Evolutionary conservation across 805 yeast genomes (phyloP).

Genomic region (Nakazawaea pomicola): DNA sequence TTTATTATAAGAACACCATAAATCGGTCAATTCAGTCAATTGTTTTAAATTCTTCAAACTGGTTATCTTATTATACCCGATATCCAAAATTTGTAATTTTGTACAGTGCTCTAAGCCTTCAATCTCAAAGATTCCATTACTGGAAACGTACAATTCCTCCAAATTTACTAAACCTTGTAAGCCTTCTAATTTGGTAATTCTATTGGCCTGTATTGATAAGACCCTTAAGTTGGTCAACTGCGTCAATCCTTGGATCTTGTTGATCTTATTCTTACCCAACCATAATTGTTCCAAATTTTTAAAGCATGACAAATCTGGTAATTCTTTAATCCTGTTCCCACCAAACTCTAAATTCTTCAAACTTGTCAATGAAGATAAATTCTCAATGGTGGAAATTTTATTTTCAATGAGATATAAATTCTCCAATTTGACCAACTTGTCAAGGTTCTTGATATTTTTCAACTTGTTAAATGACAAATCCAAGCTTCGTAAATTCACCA

Average conservation of each 20-base stretch:
- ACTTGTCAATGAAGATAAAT: constrained; percentile 49
- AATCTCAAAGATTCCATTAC: constrained; percentile 69
- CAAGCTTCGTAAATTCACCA: constrained; percentile 50
- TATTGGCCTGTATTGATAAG: constrained; percentile 84
- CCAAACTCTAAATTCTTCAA: constrained; percentile 81
- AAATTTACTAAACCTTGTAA: constrained; percentile 64
- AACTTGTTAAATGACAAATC: constrained; percentile 91
- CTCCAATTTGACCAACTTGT: constrained; percentile 53
- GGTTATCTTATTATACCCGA: constrained; percentile 68
- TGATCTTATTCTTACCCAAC: constrained; percentile 86
- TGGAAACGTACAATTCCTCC: constrained; percentile 85
- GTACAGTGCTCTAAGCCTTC: constrained; percentile 72
- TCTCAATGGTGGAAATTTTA: constrained; percentile 61
- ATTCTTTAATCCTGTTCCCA: constrained; percentile 67
- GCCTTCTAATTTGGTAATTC: constrained; percentile 74
- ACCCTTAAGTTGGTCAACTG: constrained; percentile 60
- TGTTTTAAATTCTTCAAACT: constrained; percentile 62
- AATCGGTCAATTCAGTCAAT: constrained; percentile 70
- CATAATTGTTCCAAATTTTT: constrained; percentile 68
- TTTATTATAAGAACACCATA: constrained; percentile 87
- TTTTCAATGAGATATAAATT: constrained; percentile 86
- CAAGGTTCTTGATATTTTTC: constrained; percentile 76
- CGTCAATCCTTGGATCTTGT: constrained; percentile 56
- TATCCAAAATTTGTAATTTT: constrained; percentile 70
- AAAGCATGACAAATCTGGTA: constrained; percentile 55